These are phyloP conservation scores for Acer saccharum DNA, from an alignment of 345 rosid species.

Conservation along the genomic window DNA sequence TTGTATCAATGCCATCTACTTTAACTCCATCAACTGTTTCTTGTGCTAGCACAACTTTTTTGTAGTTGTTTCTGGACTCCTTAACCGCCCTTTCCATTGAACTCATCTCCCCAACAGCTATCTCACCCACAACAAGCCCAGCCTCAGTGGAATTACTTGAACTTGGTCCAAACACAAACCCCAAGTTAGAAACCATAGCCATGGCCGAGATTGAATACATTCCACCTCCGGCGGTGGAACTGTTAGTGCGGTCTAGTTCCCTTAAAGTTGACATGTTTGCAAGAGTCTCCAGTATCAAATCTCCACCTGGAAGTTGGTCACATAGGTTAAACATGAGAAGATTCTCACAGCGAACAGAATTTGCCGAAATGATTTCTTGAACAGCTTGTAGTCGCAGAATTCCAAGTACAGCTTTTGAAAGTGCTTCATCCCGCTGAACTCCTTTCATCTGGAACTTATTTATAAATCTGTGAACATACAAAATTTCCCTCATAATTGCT, in stretches of 20 bases:
- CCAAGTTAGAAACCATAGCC: conserved; percentile 76
- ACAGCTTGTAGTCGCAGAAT: conserved; percentile 80
- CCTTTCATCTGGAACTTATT: conserved; percentile 65
- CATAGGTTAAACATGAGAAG: conserved; percentile 91
- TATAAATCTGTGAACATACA: conserved; percentile 72
- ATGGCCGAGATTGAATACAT: conserved; percentile 77
- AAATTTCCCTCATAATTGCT: conserved; percentile 71
- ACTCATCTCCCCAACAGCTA: conserved; percentile 86
- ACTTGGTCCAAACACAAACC: conserved; percentile 69
- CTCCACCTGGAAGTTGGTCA: conserved; percentile 97
- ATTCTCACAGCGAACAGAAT: conserved; percentile 40
- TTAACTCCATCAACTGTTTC: conserved; percentile 88
- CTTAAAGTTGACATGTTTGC: conserved; percentile 65
- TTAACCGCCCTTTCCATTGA: conserved; percentile 76
- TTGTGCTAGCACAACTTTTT: conserved; percentile 76
- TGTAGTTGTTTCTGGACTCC: conserved; percentile 76
- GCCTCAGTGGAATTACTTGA: conserved; percentile 48
- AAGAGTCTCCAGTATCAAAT: conserved; percentile 83
- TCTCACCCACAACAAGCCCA: conserved; percentile 74
- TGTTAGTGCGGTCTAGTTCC: conserved; percentile 50
- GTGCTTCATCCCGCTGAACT: conserved; percentile 67
- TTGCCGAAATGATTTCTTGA: conserved; percentile 58
- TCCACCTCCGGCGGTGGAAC: conserved; percentile 44
- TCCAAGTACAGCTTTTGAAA: conserved; percentile 88
- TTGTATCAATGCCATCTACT: conserved; percentile 94